Percentiles rank a stretch among this genome's conserved stretches.
phyloP scores from a whole-genome alignment of 129 eudicot species.

The Logfia minima region DNA sequence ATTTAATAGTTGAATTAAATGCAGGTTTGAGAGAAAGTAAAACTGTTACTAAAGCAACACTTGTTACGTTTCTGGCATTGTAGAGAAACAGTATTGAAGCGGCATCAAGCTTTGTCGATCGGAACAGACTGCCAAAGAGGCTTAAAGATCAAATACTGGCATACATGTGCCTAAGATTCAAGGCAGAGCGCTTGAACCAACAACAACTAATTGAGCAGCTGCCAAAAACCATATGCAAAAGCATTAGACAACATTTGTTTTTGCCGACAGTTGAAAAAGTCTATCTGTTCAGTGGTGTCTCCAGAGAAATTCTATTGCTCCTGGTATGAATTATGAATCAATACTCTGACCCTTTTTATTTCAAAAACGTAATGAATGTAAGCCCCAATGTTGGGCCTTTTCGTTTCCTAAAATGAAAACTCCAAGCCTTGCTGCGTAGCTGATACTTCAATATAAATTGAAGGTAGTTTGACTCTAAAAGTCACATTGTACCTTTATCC shows the following conservation, averaged over 20 bases:
- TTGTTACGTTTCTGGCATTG: slow-evolving; percentile 21
- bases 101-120: slow-evolving; percentile 81
- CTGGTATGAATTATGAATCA: slow-evolving; percentile 48
- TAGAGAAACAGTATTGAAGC: slow-evolving; percentile 94
- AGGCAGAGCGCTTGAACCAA: slow-evolving; percentile 91
- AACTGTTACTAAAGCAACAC: neutral
- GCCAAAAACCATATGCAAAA: slow-evolving; percentile 74
- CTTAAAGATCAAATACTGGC: slow-evolving; percentile 80
- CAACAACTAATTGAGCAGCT: slow-evolving; percentile 84
- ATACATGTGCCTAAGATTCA: slow-evolving; percentile 89
- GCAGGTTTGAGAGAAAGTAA: slow-evolving; percentile 21
- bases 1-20: neutral
- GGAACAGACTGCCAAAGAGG: slow-evolving; percentile 80
- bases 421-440: too few species aligned
- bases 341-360: slow-evolving; percentile 3
- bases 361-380: neutral
- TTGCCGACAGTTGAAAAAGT: slow-evolving; percentile 67
- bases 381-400: neutral
- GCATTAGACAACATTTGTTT: slow-evolving; percentile 81
- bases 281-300: slow-evolving; percentile 70
- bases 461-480: neutral
- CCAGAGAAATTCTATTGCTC: slow-evolving; percentile 65
- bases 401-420: neutral
- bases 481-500: neutral
- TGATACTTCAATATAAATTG: neutral